phyloP scores from a whole-genome alignment of 768 basidiomycete species.

The Hericium coralloides region DNA sequence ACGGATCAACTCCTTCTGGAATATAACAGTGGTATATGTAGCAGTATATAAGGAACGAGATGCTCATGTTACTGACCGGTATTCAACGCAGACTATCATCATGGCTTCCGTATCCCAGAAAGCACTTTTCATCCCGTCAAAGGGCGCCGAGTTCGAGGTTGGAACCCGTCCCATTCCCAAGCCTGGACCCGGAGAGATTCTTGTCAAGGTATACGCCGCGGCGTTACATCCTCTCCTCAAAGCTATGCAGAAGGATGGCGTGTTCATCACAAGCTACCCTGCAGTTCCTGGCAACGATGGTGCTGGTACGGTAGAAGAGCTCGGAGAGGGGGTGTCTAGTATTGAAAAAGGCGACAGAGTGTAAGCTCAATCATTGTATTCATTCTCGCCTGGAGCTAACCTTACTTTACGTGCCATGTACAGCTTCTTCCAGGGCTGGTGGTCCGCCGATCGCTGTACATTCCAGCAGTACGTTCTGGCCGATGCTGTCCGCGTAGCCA shows the following conservation, averaged over 20 bases:
- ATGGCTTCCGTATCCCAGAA: conserved; percentile 5
- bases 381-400: too few relatives aligned
- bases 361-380: background rate
- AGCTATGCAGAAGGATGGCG: conserved; percentile 7
- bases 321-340: conserved; percentile 18
- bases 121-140: conserved; percentile 1
- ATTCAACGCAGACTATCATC: too few relatives aligned
- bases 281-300: conserved; percentile 16
- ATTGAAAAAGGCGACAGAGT: conserved; percentile 21
- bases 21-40: too few relatives aligned
- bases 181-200: conserved; percentile 11
- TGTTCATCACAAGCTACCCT: conserved; percentile 15
- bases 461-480: conserved; percentile 17
- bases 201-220: conserved; percentile 11
- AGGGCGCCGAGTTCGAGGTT: conserved; percentile 1
- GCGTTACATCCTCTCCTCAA: conserved; percentile 15
- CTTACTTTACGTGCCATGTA: background rate
- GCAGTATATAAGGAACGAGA: too few relatives aligned
- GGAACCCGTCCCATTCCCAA: conserved; percentile 4
- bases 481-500: conserved; percentile 11
- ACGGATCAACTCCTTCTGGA: too few relatives aligned
- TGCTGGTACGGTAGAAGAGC: conserved; percentile 18
- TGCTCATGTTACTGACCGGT: too few relatives aligned
- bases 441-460: background rate
- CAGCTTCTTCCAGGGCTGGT: conserved; percentile 7